A percentile compares a stretch with the other conserved stretches of the same genome.
phyloP scores from a whole-genome alignment of 371 early-diverging fungal genomes.

The Mucor racemosus region DNA sequence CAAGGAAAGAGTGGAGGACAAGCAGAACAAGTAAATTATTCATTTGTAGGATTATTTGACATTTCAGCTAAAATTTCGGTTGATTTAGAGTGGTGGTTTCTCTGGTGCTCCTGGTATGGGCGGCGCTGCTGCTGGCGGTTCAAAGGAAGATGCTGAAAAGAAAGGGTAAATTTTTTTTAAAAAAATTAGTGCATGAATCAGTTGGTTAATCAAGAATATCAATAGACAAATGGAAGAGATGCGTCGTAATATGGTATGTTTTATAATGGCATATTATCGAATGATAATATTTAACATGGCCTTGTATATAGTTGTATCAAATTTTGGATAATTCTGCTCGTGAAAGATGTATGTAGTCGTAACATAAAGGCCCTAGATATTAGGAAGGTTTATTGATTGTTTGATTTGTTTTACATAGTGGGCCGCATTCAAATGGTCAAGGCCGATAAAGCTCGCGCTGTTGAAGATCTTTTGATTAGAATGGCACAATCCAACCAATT shows the following conservation, averaged over 20 bases:
- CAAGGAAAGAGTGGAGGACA: conserved; percentile 41
- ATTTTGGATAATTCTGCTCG: conserved; percentile 86
- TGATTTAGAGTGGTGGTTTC: conserved; percentile 14
- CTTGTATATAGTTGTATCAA: conserved; percentile 68
- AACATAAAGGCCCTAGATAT: not conserved
- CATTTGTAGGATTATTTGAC: not conserved
- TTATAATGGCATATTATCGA: not conserved
- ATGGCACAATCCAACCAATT: conserved; percentile 90
- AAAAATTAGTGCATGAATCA: no score
- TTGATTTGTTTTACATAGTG: conserved; percentile 48
- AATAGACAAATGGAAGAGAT: conserved; percentile 82
- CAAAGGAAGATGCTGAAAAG: conserved; percentile 55
- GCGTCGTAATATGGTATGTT: conserved; percentile 77
- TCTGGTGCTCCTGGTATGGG: conserved; percentile 21
- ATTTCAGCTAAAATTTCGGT: no score
- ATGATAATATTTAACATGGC: not conserved
- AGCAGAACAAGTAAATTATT: conserved; percentile 18
- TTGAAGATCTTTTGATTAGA: conserved; percentile 88
- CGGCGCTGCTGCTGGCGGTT: conserved; percentile 17
- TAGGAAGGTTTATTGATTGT: not conserved
- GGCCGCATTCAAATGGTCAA: conserved; percentile 91
- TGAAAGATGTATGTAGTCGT: conserved; percentile 70
- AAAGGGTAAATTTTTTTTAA: conserved; percentile 34
- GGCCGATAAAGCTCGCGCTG: conserved; percentile 85
- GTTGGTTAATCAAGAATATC: no score